Percentiles rank a stretch among this genome's conserved stretches.
Conservation (phyloP, 345 rosid genomes). For the Pugionium dolabratum region DNA sequence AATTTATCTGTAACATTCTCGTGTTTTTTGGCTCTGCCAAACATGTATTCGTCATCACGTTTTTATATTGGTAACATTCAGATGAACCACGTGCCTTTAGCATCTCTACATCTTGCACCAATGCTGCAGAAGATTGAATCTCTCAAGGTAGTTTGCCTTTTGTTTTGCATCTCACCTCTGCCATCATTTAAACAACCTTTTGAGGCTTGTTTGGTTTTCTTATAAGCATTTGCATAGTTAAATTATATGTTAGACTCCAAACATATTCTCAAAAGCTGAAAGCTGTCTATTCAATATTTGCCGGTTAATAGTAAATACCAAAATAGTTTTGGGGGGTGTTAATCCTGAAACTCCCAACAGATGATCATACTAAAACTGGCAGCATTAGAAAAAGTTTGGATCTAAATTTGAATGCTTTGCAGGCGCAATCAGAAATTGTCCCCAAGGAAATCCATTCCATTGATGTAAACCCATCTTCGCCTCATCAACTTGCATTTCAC, state of each 20-base stretch:
- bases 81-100: constrained; percentile 56
- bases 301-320: background rate
- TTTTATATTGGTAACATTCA: constrained; percentile 38
- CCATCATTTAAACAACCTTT: constrained; percentile 14
- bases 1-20: constrained; percentile 3
- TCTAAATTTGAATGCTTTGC: constrained; percentile 29
- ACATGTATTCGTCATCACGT: constrained; percentile 18
- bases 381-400: constrained; percentile 4
- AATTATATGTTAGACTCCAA: constrained; percentile 12
- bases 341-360: constrained; percentile 5
- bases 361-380: constrained; percentile 11
- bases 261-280: constrained; percentile 6
- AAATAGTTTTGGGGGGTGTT: constrained; percentile 6
- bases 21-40: constrained; percentile 19
- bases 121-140: constrained; percentile 66
- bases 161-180: constrained; percentile 15
- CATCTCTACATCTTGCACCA: constrained; percentile 62
- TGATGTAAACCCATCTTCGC: constrained; percentile 75
- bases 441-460: constrained; percentile 83
- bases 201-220: constrained; percentile 15
- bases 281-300: background rate
- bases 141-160: constrained; percentile 34
- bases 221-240: constrained; percentile 6
- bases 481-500: constrained; percentile 87
- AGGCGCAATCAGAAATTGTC: constrained; percentile 87